Evolutionary conservation across 257 asterid species (phyloP).

Genomic region (Cordia subcordata): DNA sequence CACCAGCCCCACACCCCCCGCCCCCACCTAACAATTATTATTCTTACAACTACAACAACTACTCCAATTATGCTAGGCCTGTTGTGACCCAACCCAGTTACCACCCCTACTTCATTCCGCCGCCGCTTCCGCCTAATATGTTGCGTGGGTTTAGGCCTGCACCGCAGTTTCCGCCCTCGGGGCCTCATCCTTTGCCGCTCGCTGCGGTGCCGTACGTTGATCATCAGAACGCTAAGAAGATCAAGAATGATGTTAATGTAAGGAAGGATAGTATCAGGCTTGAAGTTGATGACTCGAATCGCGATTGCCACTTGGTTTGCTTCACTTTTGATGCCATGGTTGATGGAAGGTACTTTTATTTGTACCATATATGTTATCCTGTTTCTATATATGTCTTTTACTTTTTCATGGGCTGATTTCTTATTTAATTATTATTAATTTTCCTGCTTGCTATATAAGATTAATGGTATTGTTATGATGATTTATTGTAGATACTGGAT

Average conservation of each 20-base stretch:
- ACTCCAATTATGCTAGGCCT: slow-evolving; percentile 37
- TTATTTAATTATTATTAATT: no score
- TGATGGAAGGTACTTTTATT: slow-evolving; percentile 71
- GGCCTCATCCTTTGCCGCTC: slow-evolving; percentile 23
- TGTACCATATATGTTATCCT: no score
- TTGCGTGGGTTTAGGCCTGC: slow-evolving; percentile 36
- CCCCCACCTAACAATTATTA: slow-evolving; percentile 22
- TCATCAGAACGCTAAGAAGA: slow-evolving; percentile 76
- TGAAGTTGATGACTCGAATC: slow-evolving; percentile 47
- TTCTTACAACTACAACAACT: slow-evolving; percentile 21
- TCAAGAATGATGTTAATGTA: slow-evolving; percentile 80
- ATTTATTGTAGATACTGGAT: no score
- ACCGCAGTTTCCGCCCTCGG: slow-evolving; percentile 14
- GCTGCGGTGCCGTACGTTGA: slow-evolving; percentile 72
- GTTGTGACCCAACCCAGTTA: slow-evolving; percentile 33
- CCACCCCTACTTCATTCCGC: slow-evolving; percentile 37
- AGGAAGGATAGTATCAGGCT: slow-evolving; percentile 73
- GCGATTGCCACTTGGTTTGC: slow-evolving; percentile 60
- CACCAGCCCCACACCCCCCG: slow-evolving; percentile 23
- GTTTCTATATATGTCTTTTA: background rate
- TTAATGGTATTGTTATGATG: no score
- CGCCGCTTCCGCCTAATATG: background rate
- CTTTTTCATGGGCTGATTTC: no score
- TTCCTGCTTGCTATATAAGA: no score
- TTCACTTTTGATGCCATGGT: slow-evolving; percentile 87